Base-by-base conservation (phyloP, 2,329 filamentous ascomycete species). In the Neofusicoccum parvum region DNA sequence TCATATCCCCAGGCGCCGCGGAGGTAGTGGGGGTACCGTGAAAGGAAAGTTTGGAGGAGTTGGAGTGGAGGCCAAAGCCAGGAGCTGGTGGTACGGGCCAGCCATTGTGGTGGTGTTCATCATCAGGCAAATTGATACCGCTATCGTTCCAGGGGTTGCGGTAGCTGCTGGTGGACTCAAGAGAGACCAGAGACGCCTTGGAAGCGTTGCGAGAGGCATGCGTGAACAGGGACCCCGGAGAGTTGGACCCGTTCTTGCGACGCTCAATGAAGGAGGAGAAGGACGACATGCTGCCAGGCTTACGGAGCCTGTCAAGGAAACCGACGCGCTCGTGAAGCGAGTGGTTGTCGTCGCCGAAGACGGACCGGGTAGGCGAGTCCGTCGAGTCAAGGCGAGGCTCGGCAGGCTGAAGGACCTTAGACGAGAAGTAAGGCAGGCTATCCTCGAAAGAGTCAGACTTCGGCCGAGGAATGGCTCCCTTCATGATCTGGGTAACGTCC, bases 401-500 rank as follows among this genome's bases (percentile, higher is more conserved):
- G 3, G 94, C 94, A 72, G 96, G 93, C 78, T 98, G 95, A 63
- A 99, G 86, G 51, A 99, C 86, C 81, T 97, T 98, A 2, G 94
- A 97, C 76, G 97, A 92, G 74, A 99, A 99, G 81, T 94, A 98
- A 65, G 94, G 94, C 62, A 98, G 85, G 7, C 94, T 96, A 72
- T 99, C 94, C 76, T 99, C 95, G 70, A 99, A 99, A 0, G 95
- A 97, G 78, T 99, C 95, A 0, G 95, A 98, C 82, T 98, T 97
- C 68, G 95, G 95, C n/a, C 95, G 91, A 20, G 94, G 93, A 69
- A 98, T 95, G n/a, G 92, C 90, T 62, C 95, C 95, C 78, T 96
- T 96, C 73, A 98, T 89, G 48, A 93, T 89, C 65, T 70, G 77
- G 34, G 87, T 91, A 10, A 90, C 87, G 72, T 98, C 92, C n/a